Conservation (phyloP, 768 basidiomycete species). For the Agaricus blazei region DNA sequence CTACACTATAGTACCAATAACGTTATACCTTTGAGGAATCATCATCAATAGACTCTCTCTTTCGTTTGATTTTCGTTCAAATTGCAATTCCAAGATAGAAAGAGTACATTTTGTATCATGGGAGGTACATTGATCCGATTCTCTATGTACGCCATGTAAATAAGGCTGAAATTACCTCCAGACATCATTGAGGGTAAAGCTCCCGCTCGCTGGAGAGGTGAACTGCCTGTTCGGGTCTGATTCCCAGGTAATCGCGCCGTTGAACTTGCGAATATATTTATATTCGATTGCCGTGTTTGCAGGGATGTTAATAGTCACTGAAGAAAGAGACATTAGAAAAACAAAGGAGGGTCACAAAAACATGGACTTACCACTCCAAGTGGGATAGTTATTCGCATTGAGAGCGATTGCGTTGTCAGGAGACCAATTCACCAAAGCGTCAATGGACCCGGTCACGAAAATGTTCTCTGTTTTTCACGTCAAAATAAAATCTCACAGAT, state of each 20-base stretch:
- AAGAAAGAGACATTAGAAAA: neutral
- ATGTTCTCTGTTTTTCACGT: constrained; percentile 49
- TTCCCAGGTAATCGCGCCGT: constrained; percentile 63
- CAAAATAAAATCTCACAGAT: neutral
- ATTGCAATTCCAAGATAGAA: too few relatives aligned
- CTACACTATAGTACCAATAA: constrained; percentile 27
- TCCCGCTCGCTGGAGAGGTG: constrained; percentile 42
- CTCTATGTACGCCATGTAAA: neutral
- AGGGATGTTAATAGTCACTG: constrained; percentile 60
- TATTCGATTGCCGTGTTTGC: constrained; percentile 53
- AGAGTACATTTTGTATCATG: too few relatives aligned
- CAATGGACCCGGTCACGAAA: constrained; percentile 57
- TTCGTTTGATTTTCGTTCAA: too few relatives aligned
- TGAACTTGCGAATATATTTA: constrained; percentile 63
- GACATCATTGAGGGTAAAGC: constrained; percentile 29
- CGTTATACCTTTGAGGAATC: too few relatives aligned
- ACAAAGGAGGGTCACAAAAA: neutral
- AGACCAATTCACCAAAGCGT: constrained; percentile 56
- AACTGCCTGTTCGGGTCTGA: constrained; percentile 50
- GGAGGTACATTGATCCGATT: neutral
- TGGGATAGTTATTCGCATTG: constrained; percentile 54
- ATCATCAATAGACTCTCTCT: too few relatives aligned
- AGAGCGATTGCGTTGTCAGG: constrained; percentile 50
- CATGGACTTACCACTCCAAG: constrained; percentile 57
- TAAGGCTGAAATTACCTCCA: constrained; percentile 29